Conservation (phyloP, 805 yeast species). For the Cyberlindnera sargentensis region DNA sequence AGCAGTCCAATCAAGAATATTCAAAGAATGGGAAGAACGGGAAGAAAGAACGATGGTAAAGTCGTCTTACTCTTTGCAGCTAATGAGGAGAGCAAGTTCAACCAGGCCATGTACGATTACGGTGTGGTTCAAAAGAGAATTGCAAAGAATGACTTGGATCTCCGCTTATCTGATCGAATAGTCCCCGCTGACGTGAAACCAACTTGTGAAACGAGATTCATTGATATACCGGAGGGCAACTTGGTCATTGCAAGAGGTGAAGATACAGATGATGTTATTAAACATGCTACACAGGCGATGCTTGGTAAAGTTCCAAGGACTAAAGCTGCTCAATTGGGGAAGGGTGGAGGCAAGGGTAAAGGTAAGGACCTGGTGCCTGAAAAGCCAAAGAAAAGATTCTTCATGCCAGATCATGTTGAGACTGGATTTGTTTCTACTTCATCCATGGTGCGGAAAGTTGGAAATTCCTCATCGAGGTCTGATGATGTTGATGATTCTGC, state of each 20-base stretch:
- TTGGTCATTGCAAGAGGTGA: constrained; percentile 42
- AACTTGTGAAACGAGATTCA: constrained; percentile 42
- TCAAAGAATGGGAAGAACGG: constrained; percentile 98
- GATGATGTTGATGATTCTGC: constrained; percentile 4
- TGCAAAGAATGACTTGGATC: constrained; percentile 36
- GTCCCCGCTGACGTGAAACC: constrained; percentile 57
- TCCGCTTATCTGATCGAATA: constrained; percentile 54
- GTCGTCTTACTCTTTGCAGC: constrained; percentile 70
- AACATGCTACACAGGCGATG: constrained; percentile 61
- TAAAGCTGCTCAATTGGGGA: constrained; percentile 11
- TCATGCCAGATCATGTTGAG: constrained; percentile 68
- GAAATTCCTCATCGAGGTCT: not conserved
- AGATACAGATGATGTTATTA: constrained; percentile 62
- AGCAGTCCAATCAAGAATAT: constrained; percentile 88
- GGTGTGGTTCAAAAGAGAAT: constrained; percentile 68
- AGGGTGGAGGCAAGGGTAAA: constrained; percentile 2
- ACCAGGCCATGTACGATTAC: constrained; percentile 80
- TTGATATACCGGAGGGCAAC: constrained; percentile 70
- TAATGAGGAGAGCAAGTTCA: constrained; percentile 72
- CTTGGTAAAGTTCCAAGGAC: constrained; percentile 28
- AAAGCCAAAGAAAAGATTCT: constrained; percentile 39
- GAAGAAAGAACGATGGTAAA: constrained; percentile 86
- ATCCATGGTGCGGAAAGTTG: constrained; percentile 33
- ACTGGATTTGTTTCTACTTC: constrained; percentile 56
- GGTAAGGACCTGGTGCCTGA: constrained; percentile 13